phyloP scores from a whole-genome alignment of 331 rosid genomes.

The Malus hybrid region DNA sequence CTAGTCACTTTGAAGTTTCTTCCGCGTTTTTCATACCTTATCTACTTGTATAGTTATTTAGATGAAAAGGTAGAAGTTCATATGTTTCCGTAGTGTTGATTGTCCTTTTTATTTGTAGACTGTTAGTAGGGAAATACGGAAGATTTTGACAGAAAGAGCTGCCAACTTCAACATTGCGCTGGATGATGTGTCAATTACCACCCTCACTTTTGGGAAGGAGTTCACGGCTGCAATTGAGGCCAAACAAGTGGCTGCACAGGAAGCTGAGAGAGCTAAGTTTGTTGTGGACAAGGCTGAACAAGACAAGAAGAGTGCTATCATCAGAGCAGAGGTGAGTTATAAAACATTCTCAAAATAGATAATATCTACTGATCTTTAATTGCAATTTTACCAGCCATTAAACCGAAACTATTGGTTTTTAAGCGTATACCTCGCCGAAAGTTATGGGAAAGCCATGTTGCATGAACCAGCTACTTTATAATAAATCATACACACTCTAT shows the following conservation, averaged over 20 bases:
- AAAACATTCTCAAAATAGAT: neutral
- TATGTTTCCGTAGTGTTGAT: neutral
- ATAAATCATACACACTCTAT: neutral
- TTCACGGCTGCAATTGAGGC: conserved; percentile 98
- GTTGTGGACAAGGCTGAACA: conserved; percentile 96
- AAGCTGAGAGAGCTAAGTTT: conserved; percentile 96
- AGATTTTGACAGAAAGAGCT: conserved; percentile 83
- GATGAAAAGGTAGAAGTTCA: neutral
- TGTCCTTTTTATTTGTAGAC: conserved; percentile 35
- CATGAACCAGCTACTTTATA: neutral
- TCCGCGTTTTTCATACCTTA: neutral
- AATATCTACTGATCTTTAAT: neutral
- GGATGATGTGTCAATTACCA: conserved; percentile 94
- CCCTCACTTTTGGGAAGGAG: conserved; percentile 83
- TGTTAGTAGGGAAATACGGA: conserved; percentile 86
- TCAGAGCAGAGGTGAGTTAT: conserved; percentile 78
- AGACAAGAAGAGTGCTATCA: conserved; percentile 87
- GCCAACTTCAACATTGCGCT: conserved; percentile 75
- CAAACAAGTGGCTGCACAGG: conserved; percentile 99
- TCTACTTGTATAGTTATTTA: neutral
- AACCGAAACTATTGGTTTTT: neutral
- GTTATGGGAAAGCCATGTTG: neutral
- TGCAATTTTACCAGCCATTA: neutral
- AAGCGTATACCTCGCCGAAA: neutral
- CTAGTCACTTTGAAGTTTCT: neutral